Evolutionary conservation across 257 asterid genomes (phyloP), one percentile per base, ranked within the genome.

Genomic region (Solanum boliviense): DNA sequence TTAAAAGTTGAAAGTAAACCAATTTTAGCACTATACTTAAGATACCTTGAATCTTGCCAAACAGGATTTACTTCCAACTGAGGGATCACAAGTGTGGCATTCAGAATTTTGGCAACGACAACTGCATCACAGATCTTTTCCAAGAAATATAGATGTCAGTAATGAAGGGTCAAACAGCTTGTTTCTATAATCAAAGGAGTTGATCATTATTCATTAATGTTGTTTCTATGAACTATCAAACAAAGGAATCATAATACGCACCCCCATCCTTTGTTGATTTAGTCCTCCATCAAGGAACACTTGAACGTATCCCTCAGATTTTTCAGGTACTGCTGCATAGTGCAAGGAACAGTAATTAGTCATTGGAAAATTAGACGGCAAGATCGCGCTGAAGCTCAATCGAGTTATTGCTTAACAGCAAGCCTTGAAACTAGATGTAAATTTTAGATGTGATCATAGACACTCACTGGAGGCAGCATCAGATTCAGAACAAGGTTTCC

Each of bases 241-340:
- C 52, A 34, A 41, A 72, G 86, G 62, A 86, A 39, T 13, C 31
- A 38, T 27, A 29, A 72, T 35, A 70, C 91, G 9, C 92, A 97
- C 99, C 90, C 99, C 98, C 98, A 95, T 95, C 88, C 98, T 91
- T 90, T 97, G 99, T 90, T 97, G 99, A 92, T 97, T 97, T 88
- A 97, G 90, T 83, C 99, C 99, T 74, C 99, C 98, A 87, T 97
- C 99, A 82, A 97, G 98, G 89, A 97, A 97, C 87, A 97, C 98
- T 88, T 97, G 99, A 84, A 97, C 83, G 86, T 97, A 97, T 71
- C 98, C 98, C 88, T 90, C 94, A 39, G 98, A 95, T 84, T 93
- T 93, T 90, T 92, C 95, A 12, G 98, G 95, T 87, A 94, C 88
- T 67, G 92, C 98, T 92, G 92, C 82, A 72, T 70, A 85, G 90